phyloP scores from a whole-genome alignment of 2,329 filamentous ascomycete genomes.

The Shiraia sp. region DNA sequence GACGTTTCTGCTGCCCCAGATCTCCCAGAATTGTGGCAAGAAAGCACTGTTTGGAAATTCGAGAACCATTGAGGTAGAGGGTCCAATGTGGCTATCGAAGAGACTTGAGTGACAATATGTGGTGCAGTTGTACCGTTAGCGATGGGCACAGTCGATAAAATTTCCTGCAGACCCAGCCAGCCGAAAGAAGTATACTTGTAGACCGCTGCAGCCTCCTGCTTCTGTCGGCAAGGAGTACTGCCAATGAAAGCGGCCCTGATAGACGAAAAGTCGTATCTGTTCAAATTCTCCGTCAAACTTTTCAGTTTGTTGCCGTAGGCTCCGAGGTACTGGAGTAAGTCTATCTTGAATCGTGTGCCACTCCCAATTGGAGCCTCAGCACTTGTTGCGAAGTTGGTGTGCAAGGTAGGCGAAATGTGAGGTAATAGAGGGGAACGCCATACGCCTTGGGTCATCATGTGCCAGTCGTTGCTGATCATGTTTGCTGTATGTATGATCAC shows the following conservation, averaged over 20 bases:
- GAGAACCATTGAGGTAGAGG: conserved; percentile 72
- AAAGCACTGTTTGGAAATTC: conserved; percentile 51
- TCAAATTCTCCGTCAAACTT: conserved; percentile 61
- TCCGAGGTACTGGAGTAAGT: conserved; percentile 72
- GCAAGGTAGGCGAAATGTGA: conserved; percentile 28
- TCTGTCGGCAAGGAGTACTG: conserved; percentile 73
- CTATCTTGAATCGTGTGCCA: conserved; percentile 73
- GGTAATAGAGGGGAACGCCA: conserved; percentile 78
- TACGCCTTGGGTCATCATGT: conserved; percentile 81
- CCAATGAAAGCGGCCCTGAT: conserved; percentile 75
- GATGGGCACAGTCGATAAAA: conserved; percentile 56
- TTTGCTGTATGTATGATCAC: conserved; percentile 88
- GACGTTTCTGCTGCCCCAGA: not conserved
- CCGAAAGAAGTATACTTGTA: conserved; percentile 68
- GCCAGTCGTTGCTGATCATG: conserved; percentile 87
- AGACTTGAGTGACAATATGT: conserved; percentile 66
- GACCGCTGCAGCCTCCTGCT: conserved; percentile 48
- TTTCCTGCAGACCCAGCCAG: conserved; percentile 69
- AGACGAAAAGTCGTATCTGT: conserved; percentile 68
- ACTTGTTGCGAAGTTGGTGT: not conserved
- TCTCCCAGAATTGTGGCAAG: conserved; percentile 8
- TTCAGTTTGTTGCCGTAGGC: conserved; percentile 67
- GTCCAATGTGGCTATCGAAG: conserved; percentile 81
- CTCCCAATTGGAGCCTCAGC: conserved; percentile 53
- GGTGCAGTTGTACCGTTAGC: conserved; percentile 30